phyloP scores from a whole-genome alignment of 371 early-diverging fungal species.

The Dinochytrium kinnereticum region DNA sequence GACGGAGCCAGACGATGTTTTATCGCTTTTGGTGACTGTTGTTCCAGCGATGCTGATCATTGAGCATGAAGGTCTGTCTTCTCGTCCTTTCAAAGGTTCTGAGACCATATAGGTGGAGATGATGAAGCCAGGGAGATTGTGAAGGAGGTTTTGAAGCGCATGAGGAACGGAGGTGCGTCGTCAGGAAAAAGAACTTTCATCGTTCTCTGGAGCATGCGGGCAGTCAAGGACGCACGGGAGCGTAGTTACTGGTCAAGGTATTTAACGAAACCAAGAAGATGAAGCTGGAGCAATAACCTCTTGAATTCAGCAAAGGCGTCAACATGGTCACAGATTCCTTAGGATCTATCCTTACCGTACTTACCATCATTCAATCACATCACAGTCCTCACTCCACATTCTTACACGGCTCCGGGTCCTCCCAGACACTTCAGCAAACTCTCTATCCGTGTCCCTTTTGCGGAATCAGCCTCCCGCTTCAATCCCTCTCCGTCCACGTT shows the following conservation, averaged over 20 bases:
- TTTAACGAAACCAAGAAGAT: not conserved
- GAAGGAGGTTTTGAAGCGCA: conserved; percentile 21
- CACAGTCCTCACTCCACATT: not conserved
- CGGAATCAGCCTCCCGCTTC: conserved; percentile 1
- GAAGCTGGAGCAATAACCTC: not conserved
- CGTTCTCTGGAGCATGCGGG: conserved; percentile 20
- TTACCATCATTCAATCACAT: conserved; percentile 3
- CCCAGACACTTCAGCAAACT: not conserved
- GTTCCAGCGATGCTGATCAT: conserved; percentile 15
- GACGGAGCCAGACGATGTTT: conserved; percentile 16
- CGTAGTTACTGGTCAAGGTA: conserved; percentile 26
- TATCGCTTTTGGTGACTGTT: not conserved
- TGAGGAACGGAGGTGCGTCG: conserved; percentile 13
- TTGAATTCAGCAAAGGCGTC: conserved; percentile 19
- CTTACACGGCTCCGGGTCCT: not conserved
- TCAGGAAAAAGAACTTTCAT: conserved; percentile 19
- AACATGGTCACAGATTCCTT: conserved; percentile 27
- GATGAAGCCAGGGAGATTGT: conserved; percentile 17
- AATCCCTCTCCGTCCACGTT: conserved; percentile 14
- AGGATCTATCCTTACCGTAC: conserved; percentile 4
- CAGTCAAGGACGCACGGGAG: conserved; percentile 19
- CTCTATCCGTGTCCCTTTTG: conserved; percentile 25
- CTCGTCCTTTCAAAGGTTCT: too few relatives aligned
- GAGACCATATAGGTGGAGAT: conserved; percentile 6
- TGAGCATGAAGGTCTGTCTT: conserved; percentile 14